Evolutionary conservation across 345 rosid species (phyloP).

Genomic region (Ceriops zippeliana): DNA sequence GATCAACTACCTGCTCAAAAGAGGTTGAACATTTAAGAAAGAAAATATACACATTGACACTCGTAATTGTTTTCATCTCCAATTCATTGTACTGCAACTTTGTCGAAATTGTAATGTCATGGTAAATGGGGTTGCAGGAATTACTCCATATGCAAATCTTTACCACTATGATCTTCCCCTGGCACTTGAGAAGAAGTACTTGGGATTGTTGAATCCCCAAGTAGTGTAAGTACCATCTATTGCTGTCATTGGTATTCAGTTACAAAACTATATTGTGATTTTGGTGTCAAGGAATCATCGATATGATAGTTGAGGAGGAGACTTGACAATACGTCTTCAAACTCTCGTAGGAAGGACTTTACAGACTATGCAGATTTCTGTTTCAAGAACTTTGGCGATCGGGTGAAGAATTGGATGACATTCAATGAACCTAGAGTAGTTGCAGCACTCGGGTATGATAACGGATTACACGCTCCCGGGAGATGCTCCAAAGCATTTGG

Average conservation of each 20-base stretch:
- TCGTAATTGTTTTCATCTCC: not conserved
- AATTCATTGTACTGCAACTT: not conserved
- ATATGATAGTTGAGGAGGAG: too few relatives aligned
- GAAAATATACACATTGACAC: not conserved
- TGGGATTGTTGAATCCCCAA: slow-evolving; percentile 58
- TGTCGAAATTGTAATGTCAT: not conserved
- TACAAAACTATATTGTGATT: too few relatives aligned
- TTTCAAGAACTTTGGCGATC: slow-evolving; percentile 75
- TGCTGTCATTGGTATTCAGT: not conserved
- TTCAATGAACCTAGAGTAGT: slow-evolving; percentile 92
- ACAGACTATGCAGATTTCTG: slow-evolving; percentile 91
- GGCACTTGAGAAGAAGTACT: slow-evolving; percentile 77
- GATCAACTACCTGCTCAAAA: slow-evolving; percentile 66
- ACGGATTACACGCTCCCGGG: slow-evolving; percentile 72
- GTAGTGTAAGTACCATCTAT: slow-evolving; percentile 58
- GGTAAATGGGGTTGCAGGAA: slow-evolving; percentile 44
- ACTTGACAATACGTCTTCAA: not conserved
- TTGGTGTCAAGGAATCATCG: too few relatives aligned
- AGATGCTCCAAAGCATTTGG: slow-evolving; percentile 86
- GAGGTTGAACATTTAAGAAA: slow-evolving; percentile 30
- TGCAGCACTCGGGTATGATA: slow-evolving; percentile 88
- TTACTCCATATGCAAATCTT: slow-evolving; percentile 83
- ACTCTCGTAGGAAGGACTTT: slow-evolving; percentile 65
- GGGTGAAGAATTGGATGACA: slow-evolving; percentile 97
- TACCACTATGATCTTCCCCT: slow-evolving; percentile 88